Evolutionary conservation across 352 stramenopile genomes (phyloP), one percentile per base, ranked within the genome.

Genomic region (Pythium periplocum): DNA sequence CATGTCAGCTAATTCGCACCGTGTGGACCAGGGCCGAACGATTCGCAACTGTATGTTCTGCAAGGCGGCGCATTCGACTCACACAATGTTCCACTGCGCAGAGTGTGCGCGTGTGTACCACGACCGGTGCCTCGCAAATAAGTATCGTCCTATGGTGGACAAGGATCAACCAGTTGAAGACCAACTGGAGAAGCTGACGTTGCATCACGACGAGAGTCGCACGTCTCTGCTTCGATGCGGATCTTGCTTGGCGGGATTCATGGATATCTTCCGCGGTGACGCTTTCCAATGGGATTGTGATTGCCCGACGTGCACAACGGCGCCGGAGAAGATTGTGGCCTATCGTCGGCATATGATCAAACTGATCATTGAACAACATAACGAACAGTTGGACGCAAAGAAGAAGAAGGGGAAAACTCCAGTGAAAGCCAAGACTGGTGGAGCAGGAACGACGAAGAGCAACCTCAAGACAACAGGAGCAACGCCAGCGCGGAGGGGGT

Each of bases 341-440:
- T 64, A 64, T 36, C 57, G 57, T 6, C 49, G 51, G 0, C 50
- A 55, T 4, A 45, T 42, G 12, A 44, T 64, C 6, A 58, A 55
- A 45, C 46, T 26, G 31, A 64, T 64, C 17, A 57, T 64, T 42
- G 57, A 64, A 26, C 38, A 64, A 33, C 57, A 64, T 51, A 64
- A 64, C 35, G 2, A 40, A 1, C 48, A 57, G 10, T 26, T 54
- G 11, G 54, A 45, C n/a, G 11, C 52, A 8, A 61, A 55, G 47
- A 54, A 50, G 44, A 33, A 39, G 5, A 45, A 53, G 45, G 17
- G 17, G 17, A 26, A 26, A 26, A 0, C 17, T 26, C 17, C 17
- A 26, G 17, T 26, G 17, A 26, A 26, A 26, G 17, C 17, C 38
- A 42, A 42, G 7, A 8, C 38, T 12, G 12, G 38, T 12, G 7